Evolutionary conservation across 352 stramenopile species (phyloP), one percentile per base, ranked within the genome.

Genomic region (Phytophthora crassamura): DNA sequence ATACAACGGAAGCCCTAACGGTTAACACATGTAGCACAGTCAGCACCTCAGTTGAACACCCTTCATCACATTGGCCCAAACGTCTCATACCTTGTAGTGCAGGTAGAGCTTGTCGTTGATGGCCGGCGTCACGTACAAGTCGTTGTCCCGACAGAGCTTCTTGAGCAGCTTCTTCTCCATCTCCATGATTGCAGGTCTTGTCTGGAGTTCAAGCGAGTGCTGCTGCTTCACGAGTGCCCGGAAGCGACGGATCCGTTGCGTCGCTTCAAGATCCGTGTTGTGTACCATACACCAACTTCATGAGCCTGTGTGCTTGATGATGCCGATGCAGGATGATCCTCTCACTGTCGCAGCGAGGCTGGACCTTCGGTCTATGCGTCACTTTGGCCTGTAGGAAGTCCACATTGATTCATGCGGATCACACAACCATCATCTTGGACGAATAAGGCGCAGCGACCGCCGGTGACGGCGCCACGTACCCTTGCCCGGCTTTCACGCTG

Each of bases 51-150:
- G 25, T 30, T 30, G 25, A 30, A 30, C 16, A 30, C 7, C 18
- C 18, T 33, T 0, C 15, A 39, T 14, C 16, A 15, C 20, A 30
- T 15, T 4, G 1, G 47, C 15, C 12, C 47, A 7, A n/a, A n/a
- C n/a, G 8, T 12, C 1, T 16, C 28, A 20, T 34, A 80, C 81
- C 74, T 98, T 98, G 80, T 98, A 98, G 73, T 99, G 95, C 28
- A 99, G 74, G 64, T 99, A 99, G 34, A 99, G 80, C 58, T 97
- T 98, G 73, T 99, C 94, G 73, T 98, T 99, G 66, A 98, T 88
- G 63, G 75, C 57, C 22, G 96, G 88, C 38, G 93, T 98, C 46
- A 88, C 75, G 68, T 98, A 98, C 43, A 96, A 75, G 55, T 98
- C 89, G 52, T 93, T 83, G 43, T 98, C 91, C 11, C 88, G 84